Evolutionary conservation across 805 yeast species (phyloP).

Genomic region (Ogataea methylovora): DNA sequence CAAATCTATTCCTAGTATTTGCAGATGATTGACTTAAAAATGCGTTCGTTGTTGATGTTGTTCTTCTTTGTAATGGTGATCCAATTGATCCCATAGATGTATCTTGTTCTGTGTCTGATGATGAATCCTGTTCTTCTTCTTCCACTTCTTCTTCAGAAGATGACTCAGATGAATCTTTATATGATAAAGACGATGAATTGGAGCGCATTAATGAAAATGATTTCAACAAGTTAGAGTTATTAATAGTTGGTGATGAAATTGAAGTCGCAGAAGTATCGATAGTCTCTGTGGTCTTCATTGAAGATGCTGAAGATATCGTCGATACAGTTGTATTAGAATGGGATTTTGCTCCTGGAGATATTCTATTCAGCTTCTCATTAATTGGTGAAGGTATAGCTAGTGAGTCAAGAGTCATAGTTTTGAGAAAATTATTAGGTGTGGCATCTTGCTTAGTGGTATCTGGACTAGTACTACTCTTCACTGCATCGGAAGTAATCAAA

Average conservation of each 20-base stretch:
- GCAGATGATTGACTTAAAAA: too few species aligned
- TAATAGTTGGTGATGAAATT: background rate
- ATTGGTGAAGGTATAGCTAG: conserved; percentile 9
- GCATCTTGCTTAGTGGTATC: too few species aligned
- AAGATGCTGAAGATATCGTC: background rate
- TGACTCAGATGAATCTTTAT: conserved; percentile 6
- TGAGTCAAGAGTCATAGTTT: conserved; percentile 7
- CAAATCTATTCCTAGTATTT: too few species aligned
- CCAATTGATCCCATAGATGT: conserved; percentile 20
- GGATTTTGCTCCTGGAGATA: conserved; percentile 15
- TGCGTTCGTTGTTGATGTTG: conserved; percentile 8
- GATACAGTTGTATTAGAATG: too few species aligned
- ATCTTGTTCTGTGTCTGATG: too few species aligned
- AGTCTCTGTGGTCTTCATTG: too few species aligned
- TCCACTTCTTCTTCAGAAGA: conserved; percentile 6
- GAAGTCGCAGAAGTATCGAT: too few species aligned
- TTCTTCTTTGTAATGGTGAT: conserved; percentile 30
- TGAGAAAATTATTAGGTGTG: conserved; percentile 7
- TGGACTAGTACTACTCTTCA: background rate
- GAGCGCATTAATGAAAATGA: too few species aligned
- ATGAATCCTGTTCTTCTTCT: too few species aligned
- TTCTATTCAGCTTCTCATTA: background rate
- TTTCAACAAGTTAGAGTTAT: background rate
- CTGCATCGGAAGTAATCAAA: conserved; percentile 1
- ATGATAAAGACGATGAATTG: background rate